Conservation (phyloP, 2,329 filamentous ascomycete species). For the Thermoascus crustaceus region DNA sequence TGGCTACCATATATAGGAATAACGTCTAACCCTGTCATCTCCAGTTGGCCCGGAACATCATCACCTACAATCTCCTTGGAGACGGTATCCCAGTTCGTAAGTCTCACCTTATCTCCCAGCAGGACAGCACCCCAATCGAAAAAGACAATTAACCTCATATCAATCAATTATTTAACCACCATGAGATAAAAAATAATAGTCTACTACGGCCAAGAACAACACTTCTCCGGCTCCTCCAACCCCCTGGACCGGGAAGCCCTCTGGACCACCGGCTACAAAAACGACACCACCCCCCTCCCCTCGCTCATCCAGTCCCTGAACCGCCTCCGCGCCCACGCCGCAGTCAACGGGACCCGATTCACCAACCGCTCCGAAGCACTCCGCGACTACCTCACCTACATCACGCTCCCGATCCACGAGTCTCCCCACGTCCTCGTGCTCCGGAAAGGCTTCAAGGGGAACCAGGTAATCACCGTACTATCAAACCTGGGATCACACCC, state of each 20-base stretch:
- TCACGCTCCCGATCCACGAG: neutral
- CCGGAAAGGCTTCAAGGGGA: constrained; percentile 6
- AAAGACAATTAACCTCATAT: constrained; percentile 30
- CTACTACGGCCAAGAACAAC: constrained; percentile 55
- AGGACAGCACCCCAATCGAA: too few species aligned
- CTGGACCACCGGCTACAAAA: constrained; percentile 42
- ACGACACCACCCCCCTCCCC: constrained; percentile 34
- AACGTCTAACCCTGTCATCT: too few species aligned
- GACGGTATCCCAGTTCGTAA: constrained; percentile 47
- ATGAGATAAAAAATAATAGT: too few species aligned
- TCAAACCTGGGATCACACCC: constrained; percentile 6
- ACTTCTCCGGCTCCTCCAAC: constrained; percentile 38
- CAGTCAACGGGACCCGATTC: constrained; percentile 28
- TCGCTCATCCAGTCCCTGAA: constrained; percentile 36
- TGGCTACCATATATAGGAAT: neutral
- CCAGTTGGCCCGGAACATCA: constrained; percentile 46
- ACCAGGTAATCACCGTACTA: constrained; percentile 5
- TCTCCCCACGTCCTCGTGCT: constrained; percentile 2
- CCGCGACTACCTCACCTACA: constrained; percentile 18
- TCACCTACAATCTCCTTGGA: constrained; percentile 49
- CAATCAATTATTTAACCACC: too few species aligned
- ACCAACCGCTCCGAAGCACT: constrained; percentile 40
- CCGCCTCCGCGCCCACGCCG: constrained; percentile 35
- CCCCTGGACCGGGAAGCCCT: constrained; percentile 44
- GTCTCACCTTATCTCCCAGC: neutral